phyloP scores from a whole-genome alignment of 176 grass and related monocot species.

The Phragmites australis region DNA sequence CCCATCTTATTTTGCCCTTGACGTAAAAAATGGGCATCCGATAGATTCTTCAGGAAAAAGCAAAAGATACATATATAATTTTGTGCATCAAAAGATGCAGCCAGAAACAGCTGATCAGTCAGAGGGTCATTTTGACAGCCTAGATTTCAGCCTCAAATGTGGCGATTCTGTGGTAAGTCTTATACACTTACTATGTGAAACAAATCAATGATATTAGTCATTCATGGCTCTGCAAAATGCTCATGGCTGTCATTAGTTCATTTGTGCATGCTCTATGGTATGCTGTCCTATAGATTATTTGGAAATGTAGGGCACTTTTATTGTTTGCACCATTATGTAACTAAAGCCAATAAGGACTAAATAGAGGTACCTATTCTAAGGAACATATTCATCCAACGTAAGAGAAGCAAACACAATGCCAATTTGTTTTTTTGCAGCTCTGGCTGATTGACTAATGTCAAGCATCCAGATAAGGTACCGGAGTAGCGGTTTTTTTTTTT shows the following conservation, averaged over 20 bases:
- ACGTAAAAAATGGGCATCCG: conserved; percentile 57
- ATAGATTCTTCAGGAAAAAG: conserved; percentile 68
- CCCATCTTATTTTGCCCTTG: conserved; percentile 51
- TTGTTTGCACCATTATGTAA: conserved; percentile 21
- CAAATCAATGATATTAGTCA: not conserved
- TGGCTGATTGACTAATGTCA: conserved; percentile 21
- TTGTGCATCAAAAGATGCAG: conserved; percentile 61
- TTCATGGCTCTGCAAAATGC: conserved; percentile 26
- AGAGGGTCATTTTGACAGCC: conserved; percentile 43
- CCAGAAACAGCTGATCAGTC: conserved; percentile 32
- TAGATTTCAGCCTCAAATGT: conserved; percentile 63
- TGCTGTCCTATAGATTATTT: conserved; percentile 10
- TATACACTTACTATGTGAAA: conserved; percentile 27
- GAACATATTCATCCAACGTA: conserved; percentile 4
- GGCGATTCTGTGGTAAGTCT: conserved; percentile 87
- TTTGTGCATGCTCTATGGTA: conserved; percentile 14
- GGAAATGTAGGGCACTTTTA: not conserved
- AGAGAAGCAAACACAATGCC: not conserved
- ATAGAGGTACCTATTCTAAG: not conserved
- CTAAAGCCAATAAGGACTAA: not conserved
- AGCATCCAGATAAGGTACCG: not conserved
- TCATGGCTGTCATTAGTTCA: conserved; percentile 15
- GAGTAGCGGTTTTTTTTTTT: too few species aligned
- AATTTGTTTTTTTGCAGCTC: conserved; percentile 8
- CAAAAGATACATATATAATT: conserved; percentile 76